Evolutionary conservation across 495 filamentous ascomycete species (phyloP).

Genomic region (Hypoxylon intermedium): DNA sequence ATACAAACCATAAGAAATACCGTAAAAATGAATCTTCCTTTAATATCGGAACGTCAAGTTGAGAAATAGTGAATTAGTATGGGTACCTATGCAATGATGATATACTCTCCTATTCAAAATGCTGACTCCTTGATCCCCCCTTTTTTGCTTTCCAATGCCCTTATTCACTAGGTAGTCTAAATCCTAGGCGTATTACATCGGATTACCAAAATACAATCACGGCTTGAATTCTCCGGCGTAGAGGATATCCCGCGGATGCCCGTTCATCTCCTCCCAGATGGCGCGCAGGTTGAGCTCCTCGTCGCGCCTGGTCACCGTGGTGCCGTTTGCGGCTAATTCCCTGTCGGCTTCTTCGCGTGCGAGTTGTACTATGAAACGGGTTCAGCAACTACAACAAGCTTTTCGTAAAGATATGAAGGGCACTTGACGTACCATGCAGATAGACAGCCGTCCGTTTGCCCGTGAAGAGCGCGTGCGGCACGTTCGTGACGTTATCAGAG

Average conservation of each 20-base stretch:
- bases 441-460: conserved; percentile 64
- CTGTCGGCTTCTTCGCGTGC: conserved; percentile 34
- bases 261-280: conserved; percentile 41
- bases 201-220: conserved; percentile 23
- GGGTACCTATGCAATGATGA: too few relatives aligned
- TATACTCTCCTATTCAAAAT: too few relatives aligned
- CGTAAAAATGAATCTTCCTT: too few relatives aligned
- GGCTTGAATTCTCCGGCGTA: conserved; percentile 39
- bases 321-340: conserved; percentile 30
- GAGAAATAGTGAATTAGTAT: too few relatives aligned
- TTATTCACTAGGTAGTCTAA: neutral
- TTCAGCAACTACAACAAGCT: conserved; percentile 16
- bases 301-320: conserved; percentile 24
- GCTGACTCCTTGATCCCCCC: too few relatives aligned
- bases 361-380: conserved; percentile 28
- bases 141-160: too few relatives aligned
- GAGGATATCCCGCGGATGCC: conserved; percentile 24
- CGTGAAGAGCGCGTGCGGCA: conserved; percentile 65
- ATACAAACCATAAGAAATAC: too few relatives aligned
- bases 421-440: conserved; percentile 60
- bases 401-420: neutral
- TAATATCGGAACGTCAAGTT: too few relatives aligned
- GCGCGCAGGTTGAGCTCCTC: conserved; percentile 34
- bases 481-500: conserved; percentile 63
- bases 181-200: neutral